Evolutionary conservation across 306 rosid genomes (phyloP).

Genomic region (Castanopsis chinensis): DNA sequence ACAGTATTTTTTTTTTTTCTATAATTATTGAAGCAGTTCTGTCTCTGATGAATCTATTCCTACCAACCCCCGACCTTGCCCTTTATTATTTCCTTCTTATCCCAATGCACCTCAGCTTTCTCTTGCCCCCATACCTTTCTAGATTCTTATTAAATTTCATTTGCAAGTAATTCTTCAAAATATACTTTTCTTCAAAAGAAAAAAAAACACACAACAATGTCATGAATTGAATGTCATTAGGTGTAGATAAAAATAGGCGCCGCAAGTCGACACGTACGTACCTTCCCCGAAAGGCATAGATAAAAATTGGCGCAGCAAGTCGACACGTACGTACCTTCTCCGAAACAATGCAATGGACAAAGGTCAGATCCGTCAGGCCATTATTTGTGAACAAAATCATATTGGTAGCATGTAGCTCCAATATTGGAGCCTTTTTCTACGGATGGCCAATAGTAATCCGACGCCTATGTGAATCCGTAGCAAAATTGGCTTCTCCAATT

Average conservation of each 20-base stretch:
- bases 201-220: no score
- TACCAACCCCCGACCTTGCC: constrained; percentile 19
- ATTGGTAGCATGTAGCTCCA: not conserved
- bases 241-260: no score
- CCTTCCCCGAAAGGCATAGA: not conserved
- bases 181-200: no score
- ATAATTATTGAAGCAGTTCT: constrained; percentile 19
- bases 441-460: not conserved
- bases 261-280: not conserved
- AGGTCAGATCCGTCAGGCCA: not conserved
- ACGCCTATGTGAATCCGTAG: not conserved
- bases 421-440: not conserved
- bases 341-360: not conserved
- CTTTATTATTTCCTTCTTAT: constrained; percentile 13
- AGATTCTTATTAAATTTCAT: not conserved
- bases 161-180: no score
- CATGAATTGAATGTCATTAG: no score
- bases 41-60: constrained; percentile 20
- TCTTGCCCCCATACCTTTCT: constrained; percentile 6
- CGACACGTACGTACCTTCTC: not conserved
- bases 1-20: not conserved
- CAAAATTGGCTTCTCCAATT: not conserved
- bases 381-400: not conserved
- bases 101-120: constrained; percentile 1
- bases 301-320: no score